phyloP scores from a whole-genome alignment of 2,329 filamentous ascomycete genomes.

The Talaromyces sp. region DNA sequence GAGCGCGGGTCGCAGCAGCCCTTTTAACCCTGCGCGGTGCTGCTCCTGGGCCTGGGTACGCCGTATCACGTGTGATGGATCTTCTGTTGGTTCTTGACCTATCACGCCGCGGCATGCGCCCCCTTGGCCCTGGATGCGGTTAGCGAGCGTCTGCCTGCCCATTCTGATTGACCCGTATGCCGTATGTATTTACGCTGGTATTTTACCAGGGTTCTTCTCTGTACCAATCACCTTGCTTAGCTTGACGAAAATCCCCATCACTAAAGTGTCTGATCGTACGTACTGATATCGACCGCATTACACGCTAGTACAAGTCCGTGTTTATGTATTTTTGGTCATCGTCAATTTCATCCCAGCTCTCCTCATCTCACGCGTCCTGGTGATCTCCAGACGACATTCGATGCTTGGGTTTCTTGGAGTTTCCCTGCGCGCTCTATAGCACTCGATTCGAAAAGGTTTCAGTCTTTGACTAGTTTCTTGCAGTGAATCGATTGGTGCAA shows the following conservation, averaged over 20 bases:
- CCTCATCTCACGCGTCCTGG: background rate
- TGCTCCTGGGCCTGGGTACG: conserved; percentile 16
- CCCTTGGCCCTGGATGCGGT: background rate
- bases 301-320: background rate
- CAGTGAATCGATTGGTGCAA: background rate
- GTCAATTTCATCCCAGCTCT: background rate
- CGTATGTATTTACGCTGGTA: background rate
- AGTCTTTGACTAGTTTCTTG: too few species aligned
- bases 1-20: conserved; percentile 26
- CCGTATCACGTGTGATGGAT: conserved; percentile 4
- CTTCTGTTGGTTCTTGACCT: background rate
- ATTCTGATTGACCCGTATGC: background rate
- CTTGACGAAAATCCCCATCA: background rate
- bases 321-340: conserved; percentile 1
- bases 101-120: background rate
- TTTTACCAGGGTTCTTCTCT: background rate
- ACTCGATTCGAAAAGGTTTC: too few species aligned
- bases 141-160: background rate
- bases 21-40: conserved; percentile 35
- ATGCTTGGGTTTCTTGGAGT: background rate
- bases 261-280: too few species aligned
- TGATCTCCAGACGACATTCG: too few species aligned
- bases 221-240: background rate
- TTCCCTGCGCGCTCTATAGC: background rate
- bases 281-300: too few species aligned